Evolutionary conservation across 345 rosid species (phyloP).

Genomic region (Populus davidiana): DNA sequence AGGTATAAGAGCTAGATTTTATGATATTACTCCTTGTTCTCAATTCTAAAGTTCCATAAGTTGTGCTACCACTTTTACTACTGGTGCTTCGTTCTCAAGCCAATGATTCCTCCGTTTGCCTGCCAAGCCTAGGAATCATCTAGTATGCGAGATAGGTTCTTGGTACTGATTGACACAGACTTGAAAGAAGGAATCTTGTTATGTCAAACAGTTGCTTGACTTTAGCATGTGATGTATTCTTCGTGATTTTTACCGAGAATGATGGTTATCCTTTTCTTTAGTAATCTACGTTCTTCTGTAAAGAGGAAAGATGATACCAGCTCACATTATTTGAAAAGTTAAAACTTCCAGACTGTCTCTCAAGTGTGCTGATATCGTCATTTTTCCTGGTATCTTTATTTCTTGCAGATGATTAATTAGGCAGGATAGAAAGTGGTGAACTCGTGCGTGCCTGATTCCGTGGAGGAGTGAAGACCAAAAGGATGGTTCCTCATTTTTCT

Average conservation of each 20-base stretch:
- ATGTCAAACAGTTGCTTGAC: too few species aligned
- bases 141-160: too few species aligned
- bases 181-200: too few species aligned
- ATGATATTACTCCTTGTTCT: background rate
- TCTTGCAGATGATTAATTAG: background rate
- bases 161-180: too few species aligned
- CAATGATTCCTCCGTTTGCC: background rate
- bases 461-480: background rate
- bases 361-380: too few species aligned
- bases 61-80: background rate
- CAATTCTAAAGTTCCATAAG: background rate
- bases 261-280: too few species aligned
- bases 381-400: background rate
- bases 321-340: too few species aligned
- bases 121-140: too few species aligned
- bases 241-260: background rate
- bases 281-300: background rate
- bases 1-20: background rate
- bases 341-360: too few species aligned
- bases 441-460: background rate
- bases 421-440: background rate
- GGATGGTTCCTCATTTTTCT: background rate
- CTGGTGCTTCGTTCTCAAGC: background rate
- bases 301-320: background rate
- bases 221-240: too few species aligned